These are phyloP conservation scores for Leccinum truebloodii DNA, from an alignment of 768 basidiomycete genomes.

Conservation along the genomic window DNA sequence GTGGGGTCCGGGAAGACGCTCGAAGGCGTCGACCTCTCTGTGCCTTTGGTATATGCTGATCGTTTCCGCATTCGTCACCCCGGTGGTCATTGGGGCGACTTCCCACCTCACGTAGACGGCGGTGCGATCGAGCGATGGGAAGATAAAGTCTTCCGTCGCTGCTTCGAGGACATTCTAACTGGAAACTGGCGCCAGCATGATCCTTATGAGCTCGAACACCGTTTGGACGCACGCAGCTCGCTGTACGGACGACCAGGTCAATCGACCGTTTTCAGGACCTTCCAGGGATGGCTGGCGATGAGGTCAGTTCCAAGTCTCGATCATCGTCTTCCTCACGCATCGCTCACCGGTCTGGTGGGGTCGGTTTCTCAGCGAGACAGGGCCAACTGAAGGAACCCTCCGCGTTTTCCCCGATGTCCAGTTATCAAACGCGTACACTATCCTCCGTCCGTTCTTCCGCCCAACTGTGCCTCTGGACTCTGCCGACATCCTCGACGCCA, in stretches of 20 bases:
- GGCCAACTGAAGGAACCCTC: constrained; percentile 67
- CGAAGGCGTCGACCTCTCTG: constrained; percentile 59
- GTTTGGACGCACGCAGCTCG: constrained; percentile 61
- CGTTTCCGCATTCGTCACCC: constrained; percentile 74
- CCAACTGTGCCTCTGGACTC: constrained; percentile 43
- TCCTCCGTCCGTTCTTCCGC: constrained; percentile 77
- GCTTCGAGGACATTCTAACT: constrained; percentile 60
- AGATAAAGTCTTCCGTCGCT: constrained; percentile 55
- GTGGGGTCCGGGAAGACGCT: constrained; percentile 36
- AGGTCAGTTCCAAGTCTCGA: constrained; percentile 41
- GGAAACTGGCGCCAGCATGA: constrained; percentile 68
- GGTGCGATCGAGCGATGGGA: constrained; percentile 79
- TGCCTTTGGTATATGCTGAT: constrained; percentile 71
- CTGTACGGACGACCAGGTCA: constrained; percentile 60
- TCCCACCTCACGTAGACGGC: constrained; percentile 57
- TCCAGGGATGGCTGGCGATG: constrained; percentile 79
- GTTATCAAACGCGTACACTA: constrained; percentile 69
- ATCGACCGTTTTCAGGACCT: constrained; percentile 58
- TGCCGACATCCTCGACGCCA: constrained; percentile 45
- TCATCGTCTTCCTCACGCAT: neutral
- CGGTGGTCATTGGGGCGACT: constrained; percentile 53
- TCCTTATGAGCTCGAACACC: constrained; percentile 60
- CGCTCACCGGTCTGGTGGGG: neutral
- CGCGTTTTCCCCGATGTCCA: constrained; percentile 67
- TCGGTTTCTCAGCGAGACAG: constrained; percentile 50